Base-by-base conservation (phyloP, 2,329 filamentous ascomycete genomes). In the Talaromyces sp. region DNA sequence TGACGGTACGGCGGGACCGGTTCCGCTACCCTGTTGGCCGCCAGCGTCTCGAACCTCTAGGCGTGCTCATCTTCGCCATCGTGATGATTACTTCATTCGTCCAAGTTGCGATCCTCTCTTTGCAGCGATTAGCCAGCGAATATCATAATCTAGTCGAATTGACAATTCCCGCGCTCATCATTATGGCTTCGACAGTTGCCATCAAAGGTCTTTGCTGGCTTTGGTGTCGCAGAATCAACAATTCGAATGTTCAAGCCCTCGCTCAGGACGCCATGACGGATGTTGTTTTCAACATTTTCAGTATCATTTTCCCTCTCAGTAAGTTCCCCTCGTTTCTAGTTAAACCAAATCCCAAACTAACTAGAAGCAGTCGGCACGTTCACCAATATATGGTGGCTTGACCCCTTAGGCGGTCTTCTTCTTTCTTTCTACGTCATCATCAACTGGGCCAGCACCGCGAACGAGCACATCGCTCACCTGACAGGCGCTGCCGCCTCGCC, bases 251-350 rank as follows among this genome's bases (percentile, higher is more conserved):
- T 4, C 91, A 93, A 74, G 92, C 92, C 1, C 81, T 96, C 69
- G 87, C 87, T 0, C 86, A 88, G 70, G 87, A 89, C 68, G 87
- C 87, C 13, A 82, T 86, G 77, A 90, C 91, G 0, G 91, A 96
- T 72, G 90, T 97, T 33, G 88, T 96, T 37, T 97, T 97, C 84
- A 97, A 97, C 78, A 87, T 87, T 0, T 94, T 95, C 72, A 93
- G 90, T 68, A 95, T 96, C 72, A 83, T 95, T 27, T 96, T 96
- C 73, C 93, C 93, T 1, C 85, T 96, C 9, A 83, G 75, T 76
- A 68, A 66, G 72, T 64, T 43, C 31, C 31, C 11, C 14, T 35
- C 13, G 9, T 14, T 10, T 33, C 10, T 11, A 4, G 3, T 56
- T 7, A 5, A 11, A 22, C 4, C 13, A 3, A 22, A 2, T n/a